Conservation (phyloP, 2,329 filamentous ascomycete species). For the Penicillium sclerotiorum region DNA sequence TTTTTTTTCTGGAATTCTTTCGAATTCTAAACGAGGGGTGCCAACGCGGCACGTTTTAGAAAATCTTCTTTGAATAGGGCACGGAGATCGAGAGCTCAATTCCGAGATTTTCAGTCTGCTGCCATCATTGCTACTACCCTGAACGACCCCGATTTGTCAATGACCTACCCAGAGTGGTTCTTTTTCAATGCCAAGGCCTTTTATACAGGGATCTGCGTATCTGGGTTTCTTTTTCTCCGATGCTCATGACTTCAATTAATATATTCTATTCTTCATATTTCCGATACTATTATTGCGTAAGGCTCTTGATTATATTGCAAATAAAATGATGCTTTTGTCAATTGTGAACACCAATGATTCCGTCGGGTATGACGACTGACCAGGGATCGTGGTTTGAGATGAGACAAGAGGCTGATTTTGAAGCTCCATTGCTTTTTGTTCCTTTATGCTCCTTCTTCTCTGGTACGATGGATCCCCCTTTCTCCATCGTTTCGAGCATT, state of each 20-base stretch:
- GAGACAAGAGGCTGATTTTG: slow-evolving; percentile 13
- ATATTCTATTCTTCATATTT: not conserved
- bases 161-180: slow-evolving; percentile 4
- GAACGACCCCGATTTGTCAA: slow-evolving; percentile 16
- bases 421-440: slow-evolving; percentile 6
- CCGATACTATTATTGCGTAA: no score
- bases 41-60: not conserved
- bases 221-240: not conserved
- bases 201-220: not conserved
- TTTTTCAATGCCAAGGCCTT: not conserved
- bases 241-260: not conserved
- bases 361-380: slow-evolving; percentile 6
- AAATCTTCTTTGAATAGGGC: slow-evolving; percentile 2
- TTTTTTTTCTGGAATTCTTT: slow-evolving; percentile 5
- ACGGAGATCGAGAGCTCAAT: slow-evolving; percentile 8
- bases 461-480: slow-evolving; percentile 7
- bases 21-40: no score
- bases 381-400: slow-evolving; percentile 6
- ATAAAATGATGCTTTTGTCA: no score
- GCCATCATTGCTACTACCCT: slow-evolving; percentile 16
- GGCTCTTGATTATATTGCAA: no score
- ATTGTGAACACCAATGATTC: slow-evolving; percentile 9
- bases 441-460: slow-evolving; percentile 2
- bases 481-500: no score
- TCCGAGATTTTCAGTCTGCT: slow-evolving; percentile 11